Percentiles rank a stretch among this genome's conserved stretches.
Conservation (phyloP, 345 rosid genomes). For the Barbarea vulgaris region DNA sequence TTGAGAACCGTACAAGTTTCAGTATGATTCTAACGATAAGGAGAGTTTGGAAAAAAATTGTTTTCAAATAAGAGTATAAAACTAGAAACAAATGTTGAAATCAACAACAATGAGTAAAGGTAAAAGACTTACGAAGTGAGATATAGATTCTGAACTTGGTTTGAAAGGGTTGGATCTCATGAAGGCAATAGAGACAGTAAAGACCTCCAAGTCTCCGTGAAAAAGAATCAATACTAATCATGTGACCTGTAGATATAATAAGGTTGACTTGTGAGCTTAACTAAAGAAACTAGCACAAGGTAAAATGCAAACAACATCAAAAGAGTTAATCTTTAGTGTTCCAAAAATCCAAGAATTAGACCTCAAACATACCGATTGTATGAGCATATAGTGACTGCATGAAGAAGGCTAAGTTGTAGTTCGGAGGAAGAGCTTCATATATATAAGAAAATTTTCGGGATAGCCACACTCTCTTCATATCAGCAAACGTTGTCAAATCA, state of each 20-base stretch:
- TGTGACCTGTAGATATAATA: slow-evolving; percentile 65
- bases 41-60: not conserved
- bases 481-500: slow-evolving; percentile 50
- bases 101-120: not conserved
- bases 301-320: not conserved
- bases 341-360: slow-evolving; percentile 1
- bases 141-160: slow-evolving; percentile 73
- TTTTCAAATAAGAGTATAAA: not conserved
- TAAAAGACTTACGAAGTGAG: slow-evolving; percentile 62
- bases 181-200: slow-evolving; percentile 88
- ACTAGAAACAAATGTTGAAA: not conserved
- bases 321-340: not conserved
- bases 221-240: slow-evolving; percentile 56
- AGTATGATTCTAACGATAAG: not conserved
- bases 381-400: slow-evolving; percentile 75
- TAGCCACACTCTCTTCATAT: slow-evolving; percentile 69
- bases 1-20: slow-evolving; percentile 3
- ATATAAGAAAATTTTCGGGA: slow-evolving; percentile 62
- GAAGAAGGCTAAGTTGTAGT: slow-evolving; percentile 52
- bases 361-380: slow-evolving; percentile 47
- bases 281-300: not conserved
- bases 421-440: slow-evolving; percentile 59
- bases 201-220: slow-evolving; percentile 76
- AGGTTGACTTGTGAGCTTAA: not conserved
- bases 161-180: slow-evolving; percentile 83